Conservation (phyloP, 2,329 filamentous ascomycete genomes). For the Bipolaris victoriae region DNA sequence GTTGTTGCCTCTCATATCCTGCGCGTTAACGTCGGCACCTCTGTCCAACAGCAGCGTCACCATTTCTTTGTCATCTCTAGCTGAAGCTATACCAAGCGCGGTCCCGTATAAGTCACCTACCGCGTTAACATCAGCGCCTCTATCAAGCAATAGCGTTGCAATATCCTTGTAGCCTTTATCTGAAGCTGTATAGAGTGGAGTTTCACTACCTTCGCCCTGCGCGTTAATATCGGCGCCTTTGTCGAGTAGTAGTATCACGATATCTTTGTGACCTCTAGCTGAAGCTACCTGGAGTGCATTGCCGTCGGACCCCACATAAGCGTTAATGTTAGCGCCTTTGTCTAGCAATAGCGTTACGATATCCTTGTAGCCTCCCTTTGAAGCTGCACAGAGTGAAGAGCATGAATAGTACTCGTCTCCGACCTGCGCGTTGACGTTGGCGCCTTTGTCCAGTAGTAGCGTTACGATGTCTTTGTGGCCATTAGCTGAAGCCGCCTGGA, state of each 20-base stretch:
- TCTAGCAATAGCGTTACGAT: slow-evolving; percentile 1
- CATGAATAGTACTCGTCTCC: background rate
- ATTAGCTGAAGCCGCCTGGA: background rate
- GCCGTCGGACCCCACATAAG: too few species aligned
- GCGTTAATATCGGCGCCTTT: background rate
- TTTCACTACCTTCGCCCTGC: too few species aligned
- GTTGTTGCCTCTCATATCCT: too few species aligned
- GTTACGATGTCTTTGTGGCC: background rate
- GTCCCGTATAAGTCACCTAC: too few species aligned
- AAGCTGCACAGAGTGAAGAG: background rate
- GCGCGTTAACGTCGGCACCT: background rate
- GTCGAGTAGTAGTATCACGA: background rate
- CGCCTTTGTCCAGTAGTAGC: background rate
- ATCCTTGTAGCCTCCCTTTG: background rate
- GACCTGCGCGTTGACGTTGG: background rate
- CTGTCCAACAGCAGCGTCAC: background rate
- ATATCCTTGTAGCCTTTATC: background rate
- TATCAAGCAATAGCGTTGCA: too few species aligned
- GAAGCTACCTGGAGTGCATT: background rate
- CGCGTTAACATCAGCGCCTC: too few species aligned
- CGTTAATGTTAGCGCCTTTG: background rate
- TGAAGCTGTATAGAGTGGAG: background rate
- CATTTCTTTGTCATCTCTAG: too few species aligned
- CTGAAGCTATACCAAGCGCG: too few species aligned
- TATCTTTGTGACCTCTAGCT: background rate